Percentiles rank a stretch among this genome's conserved stretches.
phyloP scores from a whole-genome alignment of 2,329 filamentous ascomycete species.

The Ceratocystiopsis brevicomis region DNA sequence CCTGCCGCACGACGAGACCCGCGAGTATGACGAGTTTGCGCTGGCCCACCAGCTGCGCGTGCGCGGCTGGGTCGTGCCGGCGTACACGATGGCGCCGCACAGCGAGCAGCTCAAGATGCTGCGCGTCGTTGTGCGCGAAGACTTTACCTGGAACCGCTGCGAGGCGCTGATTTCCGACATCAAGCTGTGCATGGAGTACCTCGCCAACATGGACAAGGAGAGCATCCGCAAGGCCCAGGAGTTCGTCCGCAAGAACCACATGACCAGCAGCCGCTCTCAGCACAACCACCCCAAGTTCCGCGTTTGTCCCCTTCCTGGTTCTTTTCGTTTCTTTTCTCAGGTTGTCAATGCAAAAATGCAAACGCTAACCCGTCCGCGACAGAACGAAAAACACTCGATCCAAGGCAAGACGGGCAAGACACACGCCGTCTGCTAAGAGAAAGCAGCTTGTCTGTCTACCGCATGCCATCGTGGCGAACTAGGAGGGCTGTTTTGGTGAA shows the following conservation, averaged over 20 bases:
- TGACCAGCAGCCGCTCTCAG: conserved; percentile 30
- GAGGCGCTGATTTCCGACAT: conserved; percentile 64
- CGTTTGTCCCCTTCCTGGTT: conserved; percentile 11
- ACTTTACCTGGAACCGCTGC: conserved; percentile 68
- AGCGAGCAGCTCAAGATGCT: conserved; percentile 74
- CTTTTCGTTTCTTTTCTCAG: neutral
- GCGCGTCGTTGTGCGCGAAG: conserved; percentile 79
- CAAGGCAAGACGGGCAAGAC: conserved; percentile 86
- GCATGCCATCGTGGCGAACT: neutral
- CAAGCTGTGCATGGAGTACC: conserved; percentile 51
- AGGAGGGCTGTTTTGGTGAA: no score
- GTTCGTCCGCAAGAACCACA: conserved; percentile 39
- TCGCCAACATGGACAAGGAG: conserved; percentile 57
- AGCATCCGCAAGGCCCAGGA: conserved; percentile 50
- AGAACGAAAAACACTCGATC: conserved; percentile 67
- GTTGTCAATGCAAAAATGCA: neutral
- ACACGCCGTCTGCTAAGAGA: conserved; percentile 56
- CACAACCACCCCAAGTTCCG: conserved; percentile 32
- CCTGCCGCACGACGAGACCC: conserved; percentile 37
- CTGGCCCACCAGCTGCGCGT: conserved; percentile 72
- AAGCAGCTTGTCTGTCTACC: neutral
- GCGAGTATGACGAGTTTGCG: conserved; percentile 54
- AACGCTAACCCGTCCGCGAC: neutral
- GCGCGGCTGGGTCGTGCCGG: conserved; percentile 82
- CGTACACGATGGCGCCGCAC: conserved; percentile 92